Evolutionary conservation across 2,329 filamentous ascomycete species (phyloP), one percentile per base, ranked within the genome.

Genomic region (Colletotrichum noveboracense): DNA sequence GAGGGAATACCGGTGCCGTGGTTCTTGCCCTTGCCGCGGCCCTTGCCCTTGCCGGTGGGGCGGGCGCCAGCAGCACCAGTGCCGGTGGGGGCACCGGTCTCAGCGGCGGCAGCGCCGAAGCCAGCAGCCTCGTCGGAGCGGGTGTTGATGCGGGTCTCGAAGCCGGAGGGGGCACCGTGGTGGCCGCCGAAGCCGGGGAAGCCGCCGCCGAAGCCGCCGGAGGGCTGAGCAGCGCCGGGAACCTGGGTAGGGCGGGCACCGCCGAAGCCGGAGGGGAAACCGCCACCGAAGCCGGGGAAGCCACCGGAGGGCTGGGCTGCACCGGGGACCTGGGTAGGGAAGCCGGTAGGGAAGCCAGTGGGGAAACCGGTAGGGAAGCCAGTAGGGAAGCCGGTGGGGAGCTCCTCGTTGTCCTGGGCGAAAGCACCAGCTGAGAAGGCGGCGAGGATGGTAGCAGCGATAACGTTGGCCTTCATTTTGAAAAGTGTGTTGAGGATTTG

Each of bases 391-490:
- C n/a, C 71, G 32, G 58, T 43, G 8, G 71, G 71, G n/a, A 70
- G 12, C 36, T 30, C 64, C 36, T 69, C 34, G 7, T 30, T 18
- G 21, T 71, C 68, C 38, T 74, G 48, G 34, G 70, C 74, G 36
- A 76, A 69, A 26, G 64, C 70, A 28, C 74, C 65, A 14, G 58
- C 65, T 34, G 74, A 69, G 58, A 74, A 69, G 74, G 58, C 74
- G 74, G 74, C 74, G 48, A 76, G 65, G 36, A 76, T 58, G 34
- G 70, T 74, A 52, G 70, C 70, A 55, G 65, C 65, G 70, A 74
- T 48, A 43, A 76, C 43, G 70, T 69, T 74, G 74, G 58, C 70
- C 70, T 76, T 76, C 74, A 76, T 76, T 30, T 69, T 69, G 74
- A 52, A 32, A 32, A 14, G 21, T 24, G 43, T 21, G 38, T 18